A percentile compares a stretch with the other conserved stretches of the same genome.
phyloP scores from a whole-genome alignment of 2,329 filamentous ascomycete genomes.

The Alternaria arbusti region DNA sequence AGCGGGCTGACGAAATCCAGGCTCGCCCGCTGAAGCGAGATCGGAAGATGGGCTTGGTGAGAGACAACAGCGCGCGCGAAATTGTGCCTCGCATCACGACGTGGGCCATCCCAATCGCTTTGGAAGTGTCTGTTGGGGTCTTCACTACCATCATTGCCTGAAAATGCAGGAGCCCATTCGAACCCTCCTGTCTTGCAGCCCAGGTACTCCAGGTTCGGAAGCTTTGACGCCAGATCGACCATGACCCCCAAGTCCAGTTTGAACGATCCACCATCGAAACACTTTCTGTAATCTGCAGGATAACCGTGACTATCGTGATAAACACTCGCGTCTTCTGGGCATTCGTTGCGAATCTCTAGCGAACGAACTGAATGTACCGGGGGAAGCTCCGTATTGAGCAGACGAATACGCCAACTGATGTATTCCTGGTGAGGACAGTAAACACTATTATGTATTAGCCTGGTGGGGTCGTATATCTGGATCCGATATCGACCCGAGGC shows the following conservation, averaged over 20 bases:
- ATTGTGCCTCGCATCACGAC: slow-evolving; percentile 27
- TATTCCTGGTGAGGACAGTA: not conserved
- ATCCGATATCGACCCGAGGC: not conserved
- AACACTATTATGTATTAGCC: not conserved
- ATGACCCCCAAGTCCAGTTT: slow-evolving; percentile 22
- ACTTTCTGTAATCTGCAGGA: not conserved
- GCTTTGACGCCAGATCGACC: slow-evolving; percentile 11
- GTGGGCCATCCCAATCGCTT: slow-evolving; percentile 24
- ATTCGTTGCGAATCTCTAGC: slow-evolving; percentile 5
- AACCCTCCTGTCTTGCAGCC: slow-evolving; percentile 6
- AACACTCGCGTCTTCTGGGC: not conserved
- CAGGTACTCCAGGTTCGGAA: slow-evolving; percentile 10
- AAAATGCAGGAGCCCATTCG: slow-evolving; percentile 1
- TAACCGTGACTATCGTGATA: not conserved
- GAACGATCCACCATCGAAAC: not conserved
- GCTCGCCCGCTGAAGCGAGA: slow-evolving; percentile 7
- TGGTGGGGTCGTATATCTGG: not conserved
- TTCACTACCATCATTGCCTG: not conserved
- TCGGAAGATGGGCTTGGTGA: slow-evolving; percentile 7
- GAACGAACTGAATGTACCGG: slow-evolving; percentile 8
- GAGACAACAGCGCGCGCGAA: slow-evolving; percentile 20
- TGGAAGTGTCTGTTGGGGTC: slow-evolving; percentile 4
- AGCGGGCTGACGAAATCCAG: not conserved
- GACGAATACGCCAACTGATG: slow-evolving; percentile 17
- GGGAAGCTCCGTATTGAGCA: slow-evolving; percentile 9